Conservation (phyloP, 208 protist genomes). For the Wallacemonas sp. region DNA sequence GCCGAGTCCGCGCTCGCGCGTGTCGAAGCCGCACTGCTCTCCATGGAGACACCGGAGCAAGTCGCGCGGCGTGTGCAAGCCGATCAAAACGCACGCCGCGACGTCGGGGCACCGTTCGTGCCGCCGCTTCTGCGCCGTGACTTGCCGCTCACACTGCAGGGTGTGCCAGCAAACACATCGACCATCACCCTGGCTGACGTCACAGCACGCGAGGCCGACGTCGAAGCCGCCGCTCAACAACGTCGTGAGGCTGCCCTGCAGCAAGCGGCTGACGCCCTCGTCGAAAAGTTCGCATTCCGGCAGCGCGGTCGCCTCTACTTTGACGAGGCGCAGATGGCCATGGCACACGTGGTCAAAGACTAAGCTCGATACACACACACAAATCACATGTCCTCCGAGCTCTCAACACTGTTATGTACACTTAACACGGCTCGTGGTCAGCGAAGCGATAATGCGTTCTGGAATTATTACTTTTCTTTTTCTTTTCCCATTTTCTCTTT, state of each 20-base stretch:
- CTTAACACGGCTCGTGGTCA: too few species aligned
- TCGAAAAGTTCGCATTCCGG: constrained; percentile 44
- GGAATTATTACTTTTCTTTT: too few species aligned
- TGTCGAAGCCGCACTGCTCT: neutral
- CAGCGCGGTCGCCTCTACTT: constrained; percentile 41
- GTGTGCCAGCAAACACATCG: neutral
- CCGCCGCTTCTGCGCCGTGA: constrained; percentile 2
- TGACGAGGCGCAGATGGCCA: constrained; percentile 72
- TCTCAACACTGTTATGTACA: too few species aligned
- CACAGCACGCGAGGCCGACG: neutral
- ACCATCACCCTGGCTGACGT: constrained; percentile 11
- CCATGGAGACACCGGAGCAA: constrained; percentile 12
- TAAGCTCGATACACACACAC: too few species aligned
- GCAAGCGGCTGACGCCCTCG: constrained; percentile 20
- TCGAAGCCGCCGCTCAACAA: constrained; percentile 17
- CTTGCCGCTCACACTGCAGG: neutral
- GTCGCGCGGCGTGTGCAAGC: neutral
- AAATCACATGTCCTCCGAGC: neutral
- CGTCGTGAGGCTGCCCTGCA: constrained; percentile 20
- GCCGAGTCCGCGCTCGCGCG: constrained; percentile 2
- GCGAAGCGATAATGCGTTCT: too few species aligned
- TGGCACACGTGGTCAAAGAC: constrained; percentile 52
- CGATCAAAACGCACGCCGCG: neutral
- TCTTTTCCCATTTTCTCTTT: neutral
- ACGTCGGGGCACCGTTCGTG: neutral